These are phyloP conservation scores for Trametes polyzona DNA, from an alignment of 1,284 basidiomycete genomes.

Conservation along the genomic window DNA sequence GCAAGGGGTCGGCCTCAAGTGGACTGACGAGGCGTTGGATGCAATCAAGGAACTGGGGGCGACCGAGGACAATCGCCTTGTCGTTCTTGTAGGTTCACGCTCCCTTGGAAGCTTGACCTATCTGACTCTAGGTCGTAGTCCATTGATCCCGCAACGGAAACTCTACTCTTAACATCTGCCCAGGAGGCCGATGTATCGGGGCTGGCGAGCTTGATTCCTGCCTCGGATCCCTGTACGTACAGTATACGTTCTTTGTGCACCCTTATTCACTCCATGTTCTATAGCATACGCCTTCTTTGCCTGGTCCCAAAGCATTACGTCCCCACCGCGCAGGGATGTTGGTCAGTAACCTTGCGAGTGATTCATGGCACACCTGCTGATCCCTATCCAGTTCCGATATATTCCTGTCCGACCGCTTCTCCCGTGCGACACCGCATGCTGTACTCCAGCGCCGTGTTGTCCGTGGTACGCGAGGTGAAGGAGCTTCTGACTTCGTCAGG, in stretches of 20 bases:
- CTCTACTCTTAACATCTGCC: conserved; percentile 48
- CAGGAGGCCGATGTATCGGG: conserved; percentile 44
- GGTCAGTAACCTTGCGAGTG: conserved; percentile 42
- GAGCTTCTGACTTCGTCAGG: conserved; percentile 48
- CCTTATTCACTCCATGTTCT: not conserved
- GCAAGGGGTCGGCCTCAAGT: conserved; percentile 60
- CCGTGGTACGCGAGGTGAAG: conserved; percentile 62
- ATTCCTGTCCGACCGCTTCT: conserved; percentile 81
- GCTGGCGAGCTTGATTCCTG: conserved; percentile 54
- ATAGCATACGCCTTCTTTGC: conserved; percentile 77
- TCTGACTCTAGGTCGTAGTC: conserved; percentile 44
- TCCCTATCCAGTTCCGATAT: conserved; percentile 71
- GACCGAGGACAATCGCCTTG: conserved; percentile 53
- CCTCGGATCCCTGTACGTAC: conserved; percentile 53
- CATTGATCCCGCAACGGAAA: conserved; percentile 64
- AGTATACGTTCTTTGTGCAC: not conserved
- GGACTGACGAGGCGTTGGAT: conserved; percentile 64
- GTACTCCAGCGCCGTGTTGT: conserved; percentile 73
- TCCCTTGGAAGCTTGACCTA: not conserved
- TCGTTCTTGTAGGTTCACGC: conserved; percentile 63
- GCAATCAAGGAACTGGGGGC: conserved; percentile 62
- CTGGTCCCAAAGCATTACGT: conserved; percentile 56
- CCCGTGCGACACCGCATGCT: conserved; percentile 87
- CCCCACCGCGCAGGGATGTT: conserved; percentile 54
- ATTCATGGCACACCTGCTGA: conserved; percentile 6